These are phyloP conservation scores for Diaporthe humulicola DNA, from an alignment of 2,329 filamentous ascomycete genomes.

Conservation along the genomic window DNA sequence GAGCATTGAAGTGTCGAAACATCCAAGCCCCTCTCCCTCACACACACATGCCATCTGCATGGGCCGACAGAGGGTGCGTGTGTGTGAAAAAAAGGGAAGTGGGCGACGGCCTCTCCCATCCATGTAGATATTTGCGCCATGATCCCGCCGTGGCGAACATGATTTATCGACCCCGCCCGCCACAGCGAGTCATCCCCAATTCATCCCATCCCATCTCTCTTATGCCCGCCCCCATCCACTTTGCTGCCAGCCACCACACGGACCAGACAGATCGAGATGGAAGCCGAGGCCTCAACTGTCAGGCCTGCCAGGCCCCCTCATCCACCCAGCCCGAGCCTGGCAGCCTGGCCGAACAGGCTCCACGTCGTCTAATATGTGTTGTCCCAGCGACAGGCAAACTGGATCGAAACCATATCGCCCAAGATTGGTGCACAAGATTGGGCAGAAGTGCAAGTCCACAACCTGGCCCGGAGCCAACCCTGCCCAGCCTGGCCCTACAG, in stretches of 20 bases:
- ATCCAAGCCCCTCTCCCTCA: neutral
- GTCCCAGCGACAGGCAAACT: neutral
- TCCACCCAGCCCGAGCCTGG: neutral
- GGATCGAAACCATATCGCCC: slow-evolving; percentile 10
- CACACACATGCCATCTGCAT: neutral
- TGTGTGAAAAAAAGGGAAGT: neutral
- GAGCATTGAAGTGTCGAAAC: neutral
- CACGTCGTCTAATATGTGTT: neutral
- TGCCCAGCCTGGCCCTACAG: neutral
- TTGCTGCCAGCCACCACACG: slow-evolving; percentile 11
- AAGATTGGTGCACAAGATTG: no score
- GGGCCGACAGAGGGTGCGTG: no score
- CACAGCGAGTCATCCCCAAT: slow-evolving; percentile 16
- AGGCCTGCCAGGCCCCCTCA: neutral
- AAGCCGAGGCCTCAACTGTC: slow-evolving; percentile 4
- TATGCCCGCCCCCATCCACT: neutral
- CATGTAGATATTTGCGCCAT: slow-evolving; percentile 4
- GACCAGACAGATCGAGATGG: neutral
- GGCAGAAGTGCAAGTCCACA: no score
- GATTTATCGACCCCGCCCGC: slow-evolving; percentile 13
- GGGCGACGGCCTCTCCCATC: neutral
- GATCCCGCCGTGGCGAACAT: slow-evolving; percentile 18
- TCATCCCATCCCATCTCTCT: slow-evolving; percentile 13
- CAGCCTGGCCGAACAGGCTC: neutral
- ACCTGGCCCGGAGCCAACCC: neutral